Conservation (phyloP, 805 yeast genomes). For the Metschnikowia arizonensis region DNA sequence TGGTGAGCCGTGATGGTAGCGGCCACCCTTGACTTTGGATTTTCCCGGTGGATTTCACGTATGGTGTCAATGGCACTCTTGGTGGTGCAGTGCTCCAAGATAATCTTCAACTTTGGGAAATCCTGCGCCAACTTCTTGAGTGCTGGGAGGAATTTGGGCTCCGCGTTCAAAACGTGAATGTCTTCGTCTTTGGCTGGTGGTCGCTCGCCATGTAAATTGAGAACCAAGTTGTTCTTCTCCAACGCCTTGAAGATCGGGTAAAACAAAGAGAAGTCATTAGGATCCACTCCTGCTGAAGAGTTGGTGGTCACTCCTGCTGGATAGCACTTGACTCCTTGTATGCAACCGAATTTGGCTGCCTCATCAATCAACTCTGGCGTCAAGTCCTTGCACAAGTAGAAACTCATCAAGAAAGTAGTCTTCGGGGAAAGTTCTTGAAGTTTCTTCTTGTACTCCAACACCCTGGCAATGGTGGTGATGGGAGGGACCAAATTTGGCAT, state of each 20-base stretch:
- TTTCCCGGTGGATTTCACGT: conserved; percentile 42
- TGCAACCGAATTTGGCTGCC: conserved; percentile 66
- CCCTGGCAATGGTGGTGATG: conserved; percentile 69
- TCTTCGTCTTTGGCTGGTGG: conserved; percentile 57
- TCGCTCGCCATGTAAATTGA: conserved; percentile 94
- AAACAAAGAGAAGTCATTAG: conserved; percentile 82
- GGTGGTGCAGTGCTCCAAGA: conserved; percentile 94
- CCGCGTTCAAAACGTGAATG: conserved; percentile 91
- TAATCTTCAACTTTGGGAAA: conserved; percentile 82
- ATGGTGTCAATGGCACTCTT: conserved; percentile 81
- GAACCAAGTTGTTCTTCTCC: conserved; percentile 71
- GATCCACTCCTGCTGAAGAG: conserved; percentile 86
- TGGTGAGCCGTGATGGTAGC: conserved; percentile 98
- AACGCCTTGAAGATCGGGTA: conserved; percentile 88
- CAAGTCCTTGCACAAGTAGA: conserved; percentile 71
- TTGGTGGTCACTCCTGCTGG: conserved; percentile 99
- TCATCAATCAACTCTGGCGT: conserved; percentile 81
- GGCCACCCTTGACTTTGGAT: conserved; percentile 55
- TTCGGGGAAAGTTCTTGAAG: conserved; percentile 67
- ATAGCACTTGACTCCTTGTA: conserved; percentile 90
- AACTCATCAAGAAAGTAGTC: conserved; percentile 88
- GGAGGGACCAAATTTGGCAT: conserved; percentile 98
- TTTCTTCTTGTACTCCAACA: conserved; percentile 59
- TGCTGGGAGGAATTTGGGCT: conserved; percentile 87
- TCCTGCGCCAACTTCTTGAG: conserved; percentile 68